phyloP scores from a whole-genome alignment of 106 monocot species.

The Posidonia australis region DNA sequence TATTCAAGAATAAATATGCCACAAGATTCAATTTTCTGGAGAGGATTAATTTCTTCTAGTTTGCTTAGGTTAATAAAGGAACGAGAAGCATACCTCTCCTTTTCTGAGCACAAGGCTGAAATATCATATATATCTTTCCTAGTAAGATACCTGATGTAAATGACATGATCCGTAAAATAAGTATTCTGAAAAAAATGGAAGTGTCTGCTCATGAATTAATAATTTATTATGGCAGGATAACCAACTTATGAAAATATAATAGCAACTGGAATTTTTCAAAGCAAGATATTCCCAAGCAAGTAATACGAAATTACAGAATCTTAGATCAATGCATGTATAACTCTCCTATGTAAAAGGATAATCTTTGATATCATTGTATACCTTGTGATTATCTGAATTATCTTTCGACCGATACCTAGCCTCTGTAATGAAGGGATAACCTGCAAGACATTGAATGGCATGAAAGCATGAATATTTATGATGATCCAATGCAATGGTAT shows the following conservation, averaged over 20 bases:
- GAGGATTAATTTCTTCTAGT: not conserved
- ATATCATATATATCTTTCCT: constrained; percentile 85
- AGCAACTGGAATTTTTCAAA: not conserved
- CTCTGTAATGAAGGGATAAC: constrained; percentile 55
- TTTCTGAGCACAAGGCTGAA: constrained; percentile 77
- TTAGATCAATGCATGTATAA: not conserved
- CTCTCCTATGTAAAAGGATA: not conserved
- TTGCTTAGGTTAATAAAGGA: not conserved
- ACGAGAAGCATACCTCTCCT: constrained; percentile 57
- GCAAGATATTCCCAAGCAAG: no score
- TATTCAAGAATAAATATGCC: not conserved
- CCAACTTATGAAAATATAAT: not conserved
- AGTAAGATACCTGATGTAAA: constrained; percentile 47
- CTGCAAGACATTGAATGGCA: constrained; percentile 36
- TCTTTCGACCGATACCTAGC: constrained; percentile 63
- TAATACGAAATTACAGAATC: not conserved
- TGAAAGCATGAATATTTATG: constrained; percentile 1
- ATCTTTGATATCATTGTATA: constrained; percentile 7
- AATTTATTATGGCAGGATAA: not conserved
- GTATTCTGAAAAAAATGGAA: not conserved
- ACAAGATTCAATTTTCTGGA: not conserved
- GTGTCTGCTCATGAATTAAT: not conserved
- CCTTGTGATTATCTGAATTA: constrained; percentile 63
- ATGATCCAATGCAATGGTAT: not conserved
- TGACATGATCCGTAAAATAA: not conserved